phyloP scores from a whole-genome alignment of 2,329 filamentous ascomycete species.

The Chaetomiaceae sp. region DNA sequence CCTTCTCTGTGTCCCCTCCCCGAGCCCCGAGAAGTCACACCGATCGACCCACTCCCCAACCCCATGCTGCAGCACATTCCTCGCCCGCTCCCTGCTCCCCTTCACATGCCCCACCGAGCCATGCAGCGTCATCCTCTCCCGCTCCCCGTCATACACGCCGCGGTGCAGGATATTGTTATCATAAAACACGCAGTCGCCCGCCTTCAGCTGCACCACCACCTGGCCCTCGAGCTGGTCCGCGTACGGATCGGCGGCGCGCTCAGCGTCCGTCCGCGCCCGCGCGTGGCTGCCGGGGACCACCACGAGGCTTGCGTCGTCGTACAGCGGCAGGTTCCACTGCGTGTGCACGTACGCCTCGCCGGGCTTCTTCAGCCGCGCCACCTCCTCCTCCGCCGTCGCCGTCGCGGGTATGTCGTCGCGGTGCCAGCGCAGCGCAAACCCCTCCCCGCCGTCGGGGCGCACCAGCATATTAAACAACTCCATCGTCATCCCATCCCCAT shows the following conservation, averaged over 20 bases:
- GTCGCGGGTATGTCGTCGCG: slow-evolving; percentile 71
- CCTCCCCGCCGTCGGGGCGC: slow-evolving; percentile 49
- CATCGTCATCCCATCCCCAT: slow-evolving; percentile 62
- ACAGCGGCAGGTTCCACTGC: slow-evolving; percentile 83
- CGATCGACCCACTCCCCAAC: slow-evolving; percentile 59
- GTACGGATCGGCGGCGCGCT: slow-evolving; percentile 62
- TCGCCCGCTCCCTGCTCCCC: slow-evolving; percentile 51
- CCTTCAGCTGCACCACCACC: slow-evolving; percentile 56
- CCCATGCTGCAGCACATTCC: slow-evolving; percentile 71
- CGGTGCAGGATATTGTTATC: slow-evolving; percentile 83
- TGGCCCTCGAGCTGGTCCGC: slow-evolving; percentile 57
- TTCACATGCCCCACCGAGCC: slow-evolving; percentile 60
- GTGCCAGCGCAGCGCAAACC: slow-evolving; percentile 78
- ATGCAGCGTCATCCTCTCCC: slow-evolving; percentile 65
- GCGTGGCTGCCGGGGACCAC: slow-evolving; percentile 72
- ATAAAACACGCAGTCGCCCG: slow-evolving; percentile 81
- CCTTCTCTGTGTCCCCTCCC: slow-evolving; percentile 32
- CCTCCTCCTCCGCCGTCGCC: slow-evolving; percentile 61
- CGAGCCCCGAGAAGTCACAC: slow-evolving; percentile 48
- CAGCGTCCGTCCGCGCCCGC: slow-evolving; percentile 61
- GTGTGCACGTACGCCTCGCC: slow-evolving; percentile 45
- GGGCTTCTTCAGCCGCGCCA: slow-evolving; percentile 41
- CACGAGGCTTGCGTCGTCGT: slow-evolving; percentile 65
- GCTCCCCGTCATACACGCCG: slow-evolving; percentile 54
- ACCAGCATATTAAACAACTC: slow-evolving; percentile 85